Evolutionary conservation across 306 rosid species (phyloP), one percentile per base, ranked within the genome.

Genomic region (Fragaria vesca): DNA sequence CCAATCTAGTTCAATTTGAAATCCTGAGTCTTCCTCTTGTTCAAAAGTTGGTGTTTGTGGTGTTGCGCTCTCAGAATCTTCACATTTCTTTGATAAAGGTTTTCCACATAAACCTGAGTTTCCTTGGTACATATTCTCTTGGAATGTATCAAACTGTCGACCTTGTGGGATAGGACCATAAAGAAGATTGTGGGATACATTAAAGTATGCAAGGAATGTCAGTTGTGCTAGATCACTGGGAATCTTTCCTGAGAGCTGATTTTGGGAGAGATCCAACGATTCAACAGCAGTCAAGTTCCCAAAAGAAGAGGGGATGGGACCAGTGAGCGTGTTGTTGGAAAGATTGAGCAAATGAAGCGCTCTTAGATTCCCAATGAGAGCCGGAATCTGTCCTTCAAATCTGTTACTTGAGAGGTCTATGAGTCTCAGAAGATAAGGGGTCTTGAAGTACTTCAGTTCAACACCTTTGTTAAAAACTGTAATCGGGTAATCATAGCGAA

Each of bases 111-210:
- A 18, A 18, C 66, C 82, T 7, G 20, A 60, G 55, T 72, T 79
- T 72, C 77, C 77, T 26, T n/a, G 15, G 72, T 62, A 79, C 9
- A 71, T 61, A 2, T 46, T 26, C 17, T 38, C 48, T 21, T 15
- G 45, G 20, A 79, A 79, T n/a, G 82, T 72, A 46, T 18, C 38
- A 34, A 79, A 68, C 40, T 79, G 82, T 54, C 20, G 21, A 28
- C 55, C 77, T 20, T 28, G 52, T 43, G 82, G 77, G 4, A 79
- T 21, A 0, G 32, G 73, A 5, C 77, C 82, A n/a, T 3, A 6
- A 36, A 55, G 66, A 21, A 9, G 21, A 65, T 54, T 73, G 0
- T 73, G 2, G 4, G 67, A 55, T 12, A 73, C 76, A 15, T 73
- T 73, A 11, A 73, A 73, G 2, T 21, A 55, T 1, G 16, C 15